Evolutionary conservation across 257 asterid species (phyloP), one percentile per base, ranked within the genome.

Genomic region (Agastache rugosa): DNA sequence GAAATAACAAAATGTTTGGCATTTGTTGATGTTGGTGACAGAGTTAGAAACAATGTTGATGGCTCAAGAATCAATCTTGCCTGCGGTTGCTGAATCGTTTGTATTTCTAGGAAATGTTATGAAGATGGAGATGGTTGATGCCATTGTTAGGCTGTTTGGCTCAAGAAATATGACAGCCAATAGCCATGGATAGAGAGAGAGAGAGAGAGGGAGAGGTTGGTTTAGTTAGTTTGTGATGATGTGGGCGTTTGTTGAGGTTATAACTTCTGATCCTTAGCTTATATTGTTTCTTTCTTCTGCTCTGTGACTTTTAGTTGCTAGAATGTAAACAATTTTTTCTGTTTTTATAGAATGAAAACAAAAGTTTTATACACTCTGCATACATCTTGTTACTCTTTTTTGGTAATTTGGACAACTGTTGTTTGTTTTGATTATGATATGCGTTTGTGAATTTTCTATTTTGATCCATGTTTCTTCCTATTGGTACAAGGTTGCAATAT

Each of bases 261-360:
- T 78, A 63, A 60, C 74, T 58, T 62, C 42, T 54, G 34, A 9
- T 59, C 34, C 34, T 25, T 54, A 65, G 61, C 25, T 50, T 42
- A 63, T 23, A 23, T 16, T 45, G 35, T 67, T 76, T 17, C 63
- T 61, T 23, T 25, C 39, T 27, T 73, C 10, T 35, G 12, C 16
- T 48, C 4, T 63, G 47, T 55, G 29, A 59, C 54, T 54, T 74
- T 54, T 74, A 61, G 65, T 35, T 48, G 63, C 66, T 74, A 59
- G 75, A 59, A 75, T 69, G 77, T 70, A 76, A 44, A 53, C 76
- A 75, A 48, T 27, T 8, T 44, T 54, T 71, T 64, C 27, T 42
- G 81, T 34, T 60, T 42, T 14, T 47, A 34, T 37, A 71, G 75
- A 60, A n/a, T 71, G 67, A 29, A 59, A 5, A 6, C 41, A 14